Base-by-base conservation (phyloP, 352 stramenopile species). In the Phytophthora capsici region DNA sequence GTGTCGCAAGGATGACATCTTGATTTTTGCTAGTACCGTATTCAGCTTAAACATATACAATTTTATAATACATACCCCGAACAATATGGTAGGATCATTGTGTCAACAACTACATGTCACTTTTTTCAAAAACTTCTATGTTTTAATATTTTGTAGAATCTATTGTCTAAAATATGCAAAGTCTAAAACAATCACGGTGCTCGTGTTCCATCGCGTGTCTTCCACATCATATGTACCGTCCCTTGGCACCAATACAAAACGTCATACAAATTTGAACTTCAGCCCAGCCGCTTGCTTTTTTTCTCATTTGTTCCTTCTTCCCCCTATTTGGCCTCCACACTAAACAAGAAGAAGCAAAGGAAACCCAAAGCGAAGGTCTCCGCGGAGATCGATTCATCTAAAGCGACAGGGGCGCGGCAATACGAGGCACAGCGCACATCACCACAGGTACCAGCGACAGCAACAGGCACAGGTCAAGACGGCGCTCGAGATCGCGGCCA, bases 401-500 rank as follows among this genome's bases (percentile, higher is more conserved):
- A 53, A 66, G 56, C 56, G 63, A 67, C 57, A 66, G 43, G 56
- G 57, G 50, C 50, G 19, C 30, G 25, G 40, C 58, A 66, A 50
- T 30, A 67, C 55, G 62, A 63, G 47, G 30, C 43, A 37, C 47
- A 65, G 40, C 38, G n/a, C 51, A 41, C 14, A 16, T 7, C 32
- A 30, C 50, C 23, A 36, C 32, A 45, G 41, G 53, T 44, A 36
- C 12, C 43, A 47, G 40, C n/a, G 32, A 47, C 51, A 34, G 28
- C 28, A 68, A 38, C 20, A 67, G 49, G 19, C 10, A 23, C 32
- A 64, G 36, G 60, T 57, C 66, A 82, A 53, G 56, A 82, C 73
- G 70, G 73, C 70, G 70, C 70, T 77, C 47, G 62, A 79, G 40
- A 82, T 82, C 44, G 66, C 70, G 38, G 56, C 50, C 16, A 65